Evolutionary conservation across 345 rosid species (phyloP).

Genomic region (Psidium friedrichsthalianum): DNA sequence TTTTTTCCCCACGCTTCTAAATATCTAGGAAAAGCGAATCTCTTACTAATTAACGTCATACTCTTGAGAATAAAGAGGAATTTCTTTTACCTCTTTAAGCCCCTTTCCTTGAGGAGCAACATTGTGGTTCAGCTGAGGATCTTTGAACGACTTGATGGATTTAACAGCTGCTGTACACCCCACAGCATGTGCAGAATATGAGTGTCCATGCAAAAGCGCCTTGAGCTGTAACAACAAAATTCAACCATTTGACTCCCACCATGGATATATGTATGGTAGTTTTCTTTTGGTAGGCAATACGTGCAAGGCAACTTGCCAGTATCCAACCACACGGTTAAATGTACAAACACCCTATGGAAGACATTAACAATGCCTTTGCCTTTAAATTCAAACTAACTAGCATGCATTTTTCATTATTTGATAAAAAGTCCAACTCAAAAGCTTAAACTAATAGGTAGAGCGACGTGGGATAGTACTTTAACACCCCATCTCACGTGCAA

Average conservation of each 20-base stretch:
- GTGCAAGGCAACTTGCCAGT: neutral
- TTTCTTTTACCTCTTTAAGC: slow-evolving; percentile 57
- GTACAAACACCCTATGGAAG: neutral
- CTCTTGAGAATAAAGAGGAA: neutral
- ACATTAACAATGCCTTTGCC: neutral
- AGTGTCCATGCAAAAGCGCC: slow-evolving; percentile 94
- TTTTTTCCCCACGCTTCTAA: neutral
- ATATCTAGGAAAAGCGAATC: neutral
- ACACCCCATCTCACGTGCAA: too few species aligned
- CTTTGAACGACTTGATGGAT: slow-evolving; percentile 78
- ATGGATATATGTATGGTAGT: neutral
- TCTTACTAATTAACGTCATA: neutral
- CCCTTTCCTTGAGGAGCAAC: slow-evolving; percentile 29
- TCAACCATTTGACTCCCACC: neutral
- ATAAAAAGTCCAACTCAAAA: too few species aligned
- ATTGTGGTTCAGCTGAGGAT: slow-evolving; percentile 66
- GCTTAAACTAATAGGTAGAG: too few species aligned
- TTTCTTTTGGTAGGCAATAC: neutral
- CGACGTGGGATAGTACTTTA: too few species aligned
- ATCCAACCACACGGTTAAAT: neutral
- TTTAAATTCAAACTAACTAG: neutral
- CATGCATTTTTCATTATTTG: neutral
- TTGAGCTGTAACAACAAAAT: slow-evolving; percentile 36
- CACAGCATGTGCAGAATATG: slow-evolving; percentile 89
- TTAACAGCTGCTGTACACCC: slow-evolving; percentile 85